These are phyloP conservation scores for Kodamaea laetipori DNA, from an alignment of 805 yeast genomes.

Conservation along the genomic window DNA sequence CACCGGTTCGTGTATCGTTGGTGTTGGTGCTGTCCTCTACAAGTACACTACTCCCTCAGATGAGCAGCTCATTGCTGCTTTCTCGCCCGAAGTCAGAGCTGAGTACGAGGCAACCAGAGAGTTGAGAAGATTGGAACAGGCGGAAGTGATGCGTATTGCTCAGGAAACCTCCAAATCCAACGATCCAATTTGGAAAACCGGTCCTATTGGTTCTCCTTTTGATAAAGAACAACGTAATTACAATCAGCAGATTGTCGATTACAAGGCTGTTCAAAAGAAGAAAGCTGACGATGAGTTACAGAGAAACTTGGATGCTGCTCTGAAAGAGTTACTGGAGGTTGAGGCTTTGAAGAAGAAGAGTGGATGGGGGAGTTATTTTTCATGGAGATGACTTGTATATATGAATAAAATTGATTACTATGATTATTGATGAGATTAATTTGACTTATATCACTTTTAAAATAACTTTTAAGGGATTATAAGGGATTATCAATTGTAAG, in stretches of 20 bases:
- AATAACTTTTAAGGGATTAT: too few species aligned
- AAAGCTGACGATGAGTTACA: constrained; percentile 42
- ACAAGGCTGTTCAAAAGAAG: constrained; percentile 50
- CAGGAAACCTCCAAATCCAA: constrained; percentile 62
- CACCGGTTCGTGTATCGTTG: constrained; percentile 67
- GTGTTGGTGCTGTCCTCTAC: constrained; percentile 68
- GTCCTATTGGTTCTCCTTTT: constrained; percentile 68
- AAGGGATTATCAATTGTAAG: too few species aligned
- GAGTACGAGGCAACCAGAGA: constrained; percentile 68
- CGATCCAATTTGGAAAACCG: constrained; percentile 85
- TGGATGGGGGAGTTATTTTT: constrained; percentile 19
- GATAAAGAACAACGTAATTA: constrained; percentile 46
- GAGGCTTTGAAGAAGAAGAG: constrained; percentile 26
- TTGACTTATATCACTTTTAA: too few species aligned
- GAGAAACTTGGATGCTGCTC: constrained; percentile 38
- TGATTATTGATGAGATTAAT: too few species aligned
- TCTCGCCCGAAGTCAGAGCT: constrained; percentile 82
- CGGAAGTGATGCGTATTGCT: constrained; percentile 67
- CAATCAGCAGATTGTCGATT: constrained; percentile 41
- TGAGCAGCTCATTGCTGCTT: constrained; percentile 67
- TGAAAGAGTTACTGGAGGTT: constrained; percentile 31
- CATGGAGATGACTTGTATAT: neutral
- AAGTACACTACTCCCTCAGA: constrained; percentile 84
- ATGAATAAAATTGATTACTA: constrained; percentile 4
- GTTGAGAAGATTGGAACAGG: constrained; percentile 67